A percentile compares a stretch with the other conserved stretches of the same genome.
phyloP scores from a whole-genome alignment of 2,329 filamentous ascomycete genomes.

The Cyphellophora attinorum region DNA sequence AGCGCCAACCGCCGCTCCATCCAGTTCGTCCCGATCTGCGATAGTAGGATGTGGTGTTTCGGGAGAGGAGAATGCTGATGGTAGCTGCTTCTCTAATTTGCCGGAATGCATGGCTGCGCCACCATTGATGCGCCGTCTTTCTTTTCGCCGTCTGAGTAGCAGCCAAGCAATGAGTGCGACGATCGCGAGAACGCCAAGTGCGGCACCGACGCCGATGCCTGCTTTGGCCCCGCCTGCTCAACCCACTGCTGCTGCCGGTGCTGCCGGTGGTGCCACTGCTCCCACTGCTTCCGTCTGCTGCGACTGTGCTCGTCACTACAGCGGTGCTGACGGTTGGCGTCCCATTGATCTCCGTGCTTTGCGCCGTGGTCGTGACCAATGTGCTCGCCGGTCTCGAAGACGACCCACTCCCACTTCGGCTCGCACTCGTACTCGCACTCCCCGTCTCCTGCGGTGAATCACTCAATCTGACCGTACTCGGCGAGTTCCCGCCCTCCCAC shows the following conservation, averaged over 20 bases:
- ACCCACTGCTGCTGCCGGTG: background rate
- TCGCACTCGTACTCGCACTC: background rate
- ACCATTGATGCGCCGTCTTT: background rate
- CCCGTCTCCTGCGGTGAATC: background rate
- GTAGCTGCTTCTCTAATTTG: background rate
- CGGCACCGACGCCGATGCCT: slow-evolving; percentile 4
- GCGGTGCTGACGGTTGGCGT: background rate
- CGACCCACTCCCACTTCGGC: too few relatives aligned
- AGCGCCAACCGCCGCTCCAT: too few relatives aligned
- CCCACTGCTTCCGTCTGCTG: background rate
- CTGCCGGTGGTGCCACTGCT: too few relatives aligned
- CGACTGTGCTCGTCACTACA: background rate
- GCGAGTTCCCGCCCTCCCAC: background rate
- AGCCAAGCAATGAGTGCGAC: slow-evolving; percentile 1
- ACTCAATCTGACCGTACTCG: background rate
- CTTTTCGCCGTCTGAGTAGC: slow-evolving; percentile 1
- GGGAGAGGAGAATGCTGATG: background rate
- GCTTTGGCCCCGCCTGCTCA: slow-evolving; percentile 3
- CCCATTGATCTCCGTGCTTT: background rate
- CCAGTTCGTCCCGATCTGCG: too few relatives aligned
- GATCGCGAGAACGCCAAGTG: background rate
- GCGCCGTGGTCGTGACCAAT: background rate
- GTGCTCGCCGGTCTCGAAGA: background rate
- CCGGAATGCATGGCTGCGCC: background rate
- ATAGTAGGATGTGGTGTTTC: background rate